Evolutionary conservation across 495 filamentous ascomycete species (phyloP), one percentile per base, ranked within the genome.

Genomic region (Xylaria scruposa): DNA sequence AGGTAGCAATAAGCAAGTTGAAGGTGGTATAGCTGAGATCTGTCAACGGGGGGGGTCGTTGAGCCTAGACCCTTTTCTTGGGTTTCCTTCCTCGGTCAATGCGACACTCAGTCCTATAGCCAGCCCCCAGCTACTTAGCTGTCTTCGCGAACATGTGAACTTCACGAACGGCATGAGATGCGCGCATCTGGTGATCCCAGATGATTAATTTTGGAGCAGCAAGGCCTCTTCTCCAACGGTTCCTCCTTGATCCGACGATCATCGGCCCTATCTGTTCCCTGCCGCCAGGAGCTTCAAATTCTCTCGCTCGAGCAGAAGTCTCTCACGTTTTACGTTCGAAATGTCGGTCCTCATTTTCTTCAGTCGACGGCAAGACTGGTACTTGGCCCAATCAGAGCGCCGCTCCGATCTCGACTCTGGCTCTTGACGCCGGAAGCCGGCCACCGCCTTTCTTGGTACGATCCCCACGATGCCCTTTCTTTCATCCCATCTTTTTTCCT

Each of bases 321-420:
- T 67, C 47, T 54, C 65, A 67, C 65, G 65, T 67, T 29, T 67
- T 67, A 49, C 65, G 65, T 67, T 67, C 47, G 65, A 67, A 49
- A 29, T 29, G 49, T 67, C 49, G 65, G 49, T 56, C 65, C 49
- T 67, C 65, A 67, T 42, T 56, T 67, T 67, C 49, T 42, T 33
- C 49, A 67, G 42, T 56, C 65, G 65, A 56, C 21, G 2, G n/a
- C 31, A 42, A n/a, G 21, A 19, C n/a, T 38, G 36, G 46, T 51
- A 54, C 49, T 21, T 44, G 17, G 65, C 44, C 49, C 47, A 67
- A 67, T 53, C 63, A 67, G 42, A 1, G 46, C 31, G 21, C 46
- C 63, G 44, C 46, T 19, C 21, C 46, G 21, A 51, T 56, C 47
- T 67, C 49, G 49, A 36, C 31, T 54, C n/a, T 3, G 65, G 65